A percentile compares a stretch with the other conserved stretches of the same genome.
phyloP scores from a whole-genome alignment of 1,284 basidiomycete genomes.

The Sparassis latifolia region DNA sequence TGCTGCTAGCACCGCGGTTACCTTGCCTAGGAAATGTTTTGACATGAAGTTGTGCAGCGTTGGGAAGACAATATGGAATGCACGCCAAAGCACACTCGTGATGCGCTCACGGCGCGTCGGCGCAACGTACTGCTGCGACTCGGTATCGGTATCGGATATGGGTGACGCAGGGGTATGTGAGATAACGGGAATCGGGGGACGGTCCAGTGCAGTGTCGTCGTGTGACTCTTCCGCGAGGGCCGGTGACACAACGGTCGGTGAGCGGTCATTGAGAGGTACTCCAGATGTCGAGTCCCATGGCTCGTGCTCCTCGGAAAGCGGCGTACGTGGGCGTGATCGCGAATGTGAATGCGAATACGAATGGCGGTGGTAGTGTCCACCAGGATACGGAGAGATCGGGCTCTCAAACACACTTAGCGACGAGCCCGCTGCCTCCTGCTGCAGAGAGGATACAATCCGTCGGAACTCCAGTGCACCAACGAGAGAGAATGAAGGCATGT shows the following conservation, averaged over 20 bases:
- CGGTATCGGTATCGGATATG: slow-evolving; percentile 23
- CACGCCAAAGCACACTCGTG: slow-evolving; percentile 32
- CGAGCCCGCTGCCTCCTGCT: slow-evolving; percentile 51
- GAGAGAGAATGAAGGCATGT: slow-evolving; percentile 82
- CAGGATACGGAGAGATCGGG: slow-evolving; percentile 64
- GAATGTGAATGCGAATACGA: slow-evolving; percentile 3
- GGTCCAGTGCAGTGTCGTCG: slow-evolving; percentile 11
- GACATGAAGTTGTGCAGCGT: slow-evolving; percentile 72
- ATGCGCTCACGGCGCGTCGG: slow-evolving; percentile 37
- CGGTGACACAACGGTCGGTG: slow-evolving; percentile 27
- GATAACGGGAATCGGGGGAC: slow-evolving; percentile 44
- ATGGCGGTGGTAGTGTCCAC: slow-evolving; percentile 59
- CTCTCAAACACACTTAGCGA: slow-evolving; percentile 61
- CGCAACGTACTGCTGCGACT: slow-evolving; percentile 36
- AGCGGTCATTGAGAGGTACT: slow-evolving; percentile 43
- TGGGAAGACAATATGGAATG: slow-evolving; percentile 74
- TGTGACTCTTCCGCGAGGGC: slow-evolving; percentile 20
- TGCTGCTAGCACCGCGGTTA: slow-evolving; percentile 75
- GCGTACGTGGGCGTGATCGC: slow-evolving; percentile 26
- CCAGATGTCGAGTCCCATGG: slow-evolving; percentile 46
- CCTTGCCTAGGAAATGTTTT: slow-evolving; percentile 69
- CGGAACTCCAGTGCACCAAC: slow-evolving; percentile 92
- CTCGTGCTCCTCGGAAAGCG: slow-evolving; percentile 23
- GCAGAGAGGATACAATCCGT: slow-evolving; percentile 79
- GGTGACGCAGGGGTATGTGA: slow-evolving; percentile 54